Base-by-base conservation (phyloP, 805 yeast species). In the Clavispora carvajalis region DNA sequence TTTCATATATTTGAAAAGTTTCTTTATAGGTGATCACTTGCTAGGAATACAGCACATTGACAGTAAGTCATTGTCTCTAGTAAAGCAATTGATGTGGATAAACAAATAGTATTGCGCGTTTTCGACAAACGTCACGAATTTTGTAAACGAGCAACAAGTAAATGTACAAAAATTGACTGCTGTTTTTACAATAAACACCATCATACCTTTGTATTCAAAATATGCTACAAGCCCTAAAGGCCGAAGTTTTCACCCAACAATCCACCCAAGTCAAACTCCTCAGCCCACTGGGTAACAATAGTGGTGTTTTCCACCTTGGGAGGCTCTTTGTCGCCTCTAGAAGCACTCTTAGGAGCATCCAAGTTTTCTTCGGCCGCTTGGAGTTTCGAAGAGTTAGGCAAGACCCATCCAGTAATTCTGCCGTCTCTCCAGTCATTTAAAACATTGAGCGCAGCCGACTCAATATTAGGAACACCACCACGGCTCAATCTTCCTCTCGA, bases 341-440 rank as follows among this genome's bases (percentile, higher is more conserved):
- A 50, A 23, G 69, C 57, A 48, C 71, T 57, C 58, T 65, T 55
- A 47, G 71, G 54, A 39, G 58, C 63, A 54, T 66, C 45, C 51
- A 60, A 36, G 52, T 49, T 44, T 13, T 51, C 48, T 45, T 34
- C 49, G 12, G 52, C 45, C 17, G 60, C 65, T 34, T 61, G 55
- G n/a, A 65, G 65, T 51, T 74, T 73, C 10, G 80, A 70, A 24
- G 63, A 54, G 44, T 62, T 82, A 37, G 96, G 95, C 53, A 81
- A 65, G 2, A 86, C 79, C 96, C 96, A 93, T 36, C 97, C 95
- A 40, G 82, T 65, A 54, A 93, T 80, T 59, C 93, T 79, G 44
- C 99, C 99, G 62, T 90, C 97, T 66, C 96, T 80, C 98, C 98
- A 93, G 65, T 93, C 99, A 54, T 78, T 87, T 57, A 93, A 71